Conservation (phyloP, 805 yeast species). For the Cyberlindnera mycetangii region DNA sequence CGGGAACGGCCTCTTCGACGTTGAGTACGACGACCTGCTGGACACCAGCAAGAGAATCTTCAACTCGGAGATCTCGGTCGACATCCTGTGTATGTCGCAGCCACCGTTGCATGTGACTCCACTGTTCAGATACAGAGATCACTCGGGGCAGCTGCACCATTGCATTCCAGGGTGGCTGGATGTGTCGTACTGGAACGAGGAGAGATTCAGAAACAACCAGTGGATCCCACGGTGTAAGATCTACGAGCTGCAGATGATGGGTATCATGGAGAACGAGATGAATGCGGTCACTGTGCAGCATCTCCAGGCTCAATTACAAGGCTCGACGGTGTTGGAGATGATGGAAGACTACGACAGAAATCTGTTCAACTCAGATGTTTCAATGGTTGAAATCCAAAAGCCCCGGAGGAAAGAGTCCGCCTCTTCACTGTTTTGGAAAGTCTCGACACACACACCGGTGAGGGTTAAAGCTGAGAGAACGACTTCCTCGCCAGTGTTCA, state of each 20-base stretch:
- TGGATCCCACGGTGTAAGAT: conserved; percentile 97
- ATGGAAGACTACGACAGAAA: conserved; percentile 68
- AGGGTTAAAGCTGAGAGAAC: conserved; percentile 21
- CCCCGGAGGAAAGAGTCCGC: conserved; percentile 14
- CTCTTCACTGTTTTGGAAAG: conserved; percentile 23
- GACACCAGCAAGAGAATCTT: conserved; percentile 74
- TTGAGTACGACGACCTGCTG: conserved; percentile 72
- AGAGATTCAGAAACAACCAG: conserved; percentile 40
- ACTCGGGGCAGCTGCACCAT: conserved; percentile 49
- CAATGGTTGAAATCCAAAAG: conserved; percentile 10
- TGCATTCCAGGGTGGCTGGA: conserved; percentile 96
- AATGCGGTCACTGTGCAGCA: conserved; percentile 65
- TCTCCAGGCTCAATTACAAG: conserved; percentile 35
- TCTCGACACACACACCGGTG: conserved; percentile 22
- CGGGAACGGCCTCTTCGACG: conserved; percentile 92
- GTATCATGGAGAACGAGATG: conserved; percentile 88
- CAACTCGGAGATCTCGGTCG: conserved; percentile 81
- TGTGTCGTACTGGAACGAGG: conserved; percentile 81
- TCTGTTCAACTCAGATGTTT: conserved; percentile 38
- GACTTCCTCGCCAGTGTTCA: conserved; percentile 16
- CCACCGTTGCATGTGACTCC: conserved; percentile 95
- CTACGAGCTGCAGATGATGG: conserved; percentile 97
- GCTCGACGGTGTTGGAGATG: conserved; percentile 48
- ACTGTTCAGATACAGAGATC: conserved; percentile 66
- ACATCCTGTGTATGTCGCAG: conserved; percentile 81